A percentile compares a stretch with the other conserved stretches of the same genome.
phyloP scores from a whole-genome alignment of 163 green algal genomes.

The Chloromonas sp. region DNA sequence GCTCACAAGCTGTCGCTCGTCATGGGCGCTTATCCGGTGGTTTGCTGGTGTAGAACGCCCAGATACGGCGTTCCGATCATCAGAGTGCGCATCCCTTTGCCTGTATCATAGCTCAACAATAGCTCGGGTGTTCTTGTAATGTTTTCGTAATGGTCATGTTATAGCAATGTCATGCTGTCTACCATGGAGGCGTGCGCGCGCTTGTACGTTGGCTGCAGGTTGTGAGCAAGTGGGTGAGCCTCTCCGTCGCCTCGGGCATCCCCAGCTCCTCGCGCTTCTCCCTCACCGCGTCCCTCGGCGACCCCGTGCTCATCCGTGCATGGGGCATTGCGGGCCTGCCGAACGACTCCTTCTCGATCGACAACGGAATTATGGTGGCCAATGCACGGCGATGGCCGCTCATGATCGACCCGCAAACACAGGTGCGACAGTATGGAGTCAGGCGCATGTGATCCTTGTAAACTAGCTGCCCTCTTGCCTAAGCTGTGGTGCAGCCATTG shows the following conservation, averaged over 20 bases:
- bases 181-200: no score
- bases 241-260: constrained; percentile 18
- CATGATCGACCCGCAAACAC: constrained; percentile 66
- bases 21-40: no score
- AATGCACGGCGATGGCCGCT: constrained; percentile 61
- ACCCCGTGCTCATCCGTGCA: constrained; percentile 58
- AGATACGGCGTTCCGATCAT: no score
- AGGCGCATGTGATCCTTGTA: neutral
- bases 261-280: constrained; percentile 39
- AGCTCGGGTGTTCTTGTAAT: no score
- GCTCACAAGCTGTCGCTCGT: no score
- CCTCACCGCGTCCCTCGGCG: constrained; percentile 50
- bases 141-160: no score
- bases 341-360: constrained; percentile 68
- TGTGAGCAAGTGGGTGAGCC: constrained; percentile 34
- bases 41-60: no score
- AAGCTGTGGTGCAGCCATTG: neutral
- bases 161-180: no score
- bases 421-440: constrained; percentile 16
- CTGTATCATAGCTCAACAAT: no score
- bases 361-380: constrained; percentile 68
- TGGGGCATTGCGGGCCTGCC: constrained; percentile 74
- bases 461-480: neutral
- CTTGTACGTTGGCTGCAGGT: constrained; percentile 7
- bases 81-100: no score